Percentiles rank a stretch among this genome's conserved stretches.
Conservation (phyloP, 1,284 basidiomycete genomes). For the Pholiota adiposa region DNA sequence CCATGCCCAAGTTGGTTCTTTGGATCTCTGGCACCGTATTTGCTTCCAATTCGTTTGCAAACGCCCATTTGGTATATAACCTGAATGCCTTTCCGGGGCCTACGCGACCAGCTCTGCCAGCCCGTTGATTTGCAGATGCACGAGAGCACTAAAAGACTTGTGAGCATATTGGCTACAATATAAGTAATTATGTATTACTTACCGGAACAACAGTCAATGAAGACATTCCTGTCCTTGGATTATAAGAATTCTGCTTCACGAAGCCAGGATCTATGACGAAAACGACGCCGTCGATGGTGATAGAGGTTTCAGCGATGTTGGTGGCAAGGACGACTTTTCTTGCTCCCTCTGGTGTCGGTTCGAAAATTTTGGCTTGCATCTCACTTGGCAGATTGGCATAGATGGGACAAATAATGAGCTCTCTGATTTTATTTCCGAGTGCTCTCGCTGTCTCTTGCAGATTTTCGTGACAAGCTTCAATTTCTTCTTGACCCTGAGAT, state of each 20-base stretch:
- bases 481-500: slow-evolving; percentile 93
- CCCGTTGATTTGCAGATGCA: slow-evolving; percentile 96
- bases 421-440: slow-evolving; percentile 94
- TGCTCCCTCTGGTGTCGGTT: slow-evolving; percentile 95
- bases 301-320: slow-evolving; percentile 98
- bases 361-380: slow-evolving; percentile 99
- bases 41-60: slow-evolving; percentile 92
- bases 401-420: slow-evolving; percentile 95
- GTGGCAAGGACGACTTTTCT: slow-evolving; percentile 98
- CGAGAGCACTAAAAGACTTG: slow-evolving; percentile 76
- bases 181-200: slow-evolving; percentile 34
- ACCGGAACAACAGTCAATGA: slow-evolving; percentile 93
- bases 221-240: slow-evolving; percentile 96
- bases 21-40: slow-evolving; percentile 99
- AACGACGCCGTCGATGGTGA: slow-evolving; percentile 97
- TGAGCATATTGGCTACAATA: neutral
- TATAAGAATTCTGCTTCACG: slow-evolving; percentile 97
- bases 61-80: slow-evolving; percentile 96
- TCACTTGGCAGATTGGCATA: slow-evolving; percentile 98
- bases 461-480: slow-evolving; percentile 96
- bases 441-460: slow-evolving; percentile 94
- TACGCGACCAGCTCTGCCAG: slow-evolving; percentile 95
- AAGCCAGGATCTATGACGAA: slow-evolving; percentile 99
- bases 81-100: slow-evolving; percentile 99
- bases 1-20: slow-evolving; percentile 96